Base-by-base conservation (phyloP, 805 yeast genomes). In the Komagataella kurtzmanii region DNA sequence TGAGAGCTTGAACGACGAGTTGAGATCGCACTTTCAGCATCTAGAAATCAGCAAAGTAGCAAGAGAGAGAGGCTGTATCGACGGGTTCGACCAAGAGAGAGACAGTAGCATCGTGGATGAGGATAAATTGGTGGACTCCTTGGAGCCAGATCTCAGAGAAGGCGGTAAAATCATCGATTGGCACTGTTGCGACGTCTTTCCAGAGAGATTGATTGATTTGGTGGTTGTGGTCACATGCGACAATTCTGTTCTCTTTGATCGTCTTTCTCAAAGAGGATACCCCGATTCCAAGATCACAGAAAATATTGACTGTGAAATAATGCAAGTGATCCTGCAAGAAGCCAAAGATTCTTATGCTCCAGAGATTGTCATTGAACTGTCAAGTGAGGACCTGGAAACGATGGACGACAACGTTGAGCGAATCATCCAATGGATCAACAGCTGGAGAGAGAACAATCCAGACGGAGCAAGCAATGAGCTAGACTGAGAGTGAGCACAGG, bases 161-260 rank as follows among this genome's bases (percentile, higher is more conserved):
- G 99, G 99, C n/a, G 96, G 95, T 1, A 73, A 76, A n/a, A 71
- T 93, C 7, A 74, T 93, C 10, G 99, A 93, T 66, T 93, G 99
- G 99, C 99, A 93, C 64, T 93, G 91, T 47, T 88, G 96, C 67
- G 99, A 93, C 61, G 79, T 88, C 18, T 91, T 93, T 62, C 98
- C 98, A 1, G 98, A 89, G 63, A 72, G 95, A 58, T 76, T 88
- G 64, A 86, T 93, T 50, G 99, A 93, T 65, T 73, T 93, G 55
- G 98, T 93, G 5, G 85, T 89, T 45, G 99, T 93, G 1, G 72
- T 93, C 52, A 74, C 90, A 56, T 82, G 95, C 47, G 85, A 86
- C 60, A 88, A 86, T 60, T 68, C 81, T 14, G 65, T 72, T 1
- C 74, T 93, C 23, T 85, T 75, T 65, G 96, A 88, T 50, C 75